Evolutionary conservation across 176 grass and related monocot genomes (phyloP).

Genomic region (Paspalum vaginatum): DNA sequence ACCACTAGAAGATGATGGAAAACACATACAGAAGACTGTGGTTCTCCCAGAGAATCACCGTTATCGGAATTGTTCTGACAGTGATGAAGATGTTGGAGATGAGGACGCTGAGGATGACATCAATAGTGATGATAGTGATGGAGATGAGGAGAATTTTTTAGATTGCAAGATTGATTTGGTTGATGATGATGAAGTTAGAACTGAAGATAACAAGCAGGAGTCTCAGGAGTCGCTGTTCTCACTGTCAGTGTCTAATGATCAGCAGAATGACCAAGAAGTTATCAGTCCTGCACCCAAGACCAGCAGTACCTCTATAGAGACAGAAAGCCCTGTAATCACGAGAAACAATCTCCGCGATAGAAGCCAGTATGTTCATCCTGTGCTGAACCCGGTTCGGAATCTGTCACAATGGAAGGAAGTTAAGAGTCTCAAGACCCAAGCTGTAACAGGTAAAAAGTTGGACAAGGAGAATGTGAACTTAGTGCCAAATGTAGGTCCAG

Average conservation of each 20-base stretch:
- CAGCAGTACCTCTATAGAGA: constrained; percentile 40
- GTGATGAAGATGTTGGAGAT: constrained; percentile 53
- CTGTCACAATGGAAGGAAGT: constrained; percentile 81
- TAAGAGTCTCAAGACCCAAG: constrained; percentile 67
- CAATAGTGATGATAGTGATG: constrained; percentile 54
- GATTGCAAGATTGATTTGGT: constrained; percentile 61
- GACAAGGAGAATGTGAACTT: constrained; percentile 53
- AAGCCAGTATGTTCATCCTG: constrained; percentile 58
- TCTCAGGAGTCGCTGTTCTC: constrained; percentile 84
- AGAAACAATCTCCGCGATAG: constrained; percentile 60
- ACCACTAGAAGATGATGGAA: constrained; percentile 27
- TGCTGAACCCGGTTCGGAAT: constrained; percentile 86
- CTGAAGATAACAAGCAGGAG: constrained; percentile 64
- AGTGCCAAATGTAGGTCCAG: constrained; percentile 1
- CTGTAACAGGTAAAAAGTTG: constrained; percentile 28
- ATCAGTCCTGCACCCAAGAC: constrained; percentile 61
- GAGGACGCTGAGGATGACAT: constrained; percentile 52
- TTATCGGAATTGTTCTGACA: constrained; percentile 70
- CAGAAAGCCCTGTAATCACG: constrained; percentile 45
- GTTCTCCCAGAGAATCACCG: constrained; percentile 72
- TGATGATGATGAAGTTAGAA: constrained; percentile 44
- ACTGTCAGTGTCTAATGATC: constrained; percentile 60
- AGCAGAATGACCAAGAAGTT: constrained; percentile 46
- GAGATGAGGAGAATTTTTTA: constrained; percentile 52
- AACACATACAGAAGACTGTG: background rate